Evolutionary conservation across 2,329 filamentous ascomycete genomes (phyloP), one percentile per base, ranked within the genome.

Genomic region (Emergomyces africanus): DNA sequence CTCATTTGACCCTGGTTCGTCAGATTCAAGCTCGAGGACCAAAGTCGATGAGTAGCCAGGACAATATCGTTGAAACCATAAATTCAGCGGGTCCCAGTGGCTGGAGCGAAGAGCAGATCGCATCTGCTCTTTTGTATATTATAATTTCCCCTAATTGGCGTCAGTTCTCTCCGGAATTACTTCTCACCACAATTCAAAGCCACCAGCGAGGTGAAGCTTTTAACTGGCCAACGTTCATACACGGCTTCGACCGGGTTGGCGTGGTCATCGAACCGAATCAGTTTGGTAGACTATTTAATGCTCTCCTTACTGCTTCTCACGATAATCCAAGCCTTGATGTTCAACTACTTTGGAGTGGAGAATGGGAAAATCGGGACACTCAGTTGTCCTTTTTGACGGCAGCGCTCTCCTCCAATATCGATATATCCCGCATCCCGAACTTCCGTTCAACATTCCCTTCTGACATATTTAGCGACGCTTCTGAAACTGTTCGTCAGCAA

Each of bases 351-450:
- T 97, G 94, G 91, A 91, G 91, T 60, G 91, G 91, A 8, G 67
- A 83, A 62, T 99, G 95, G 92, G 84, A 86, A 62, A 83, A 95
- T 65, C 83, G 87, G 15, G 85, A 95, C 62, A 89, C 94, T 0
- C 92, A 97, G 64, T 77, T 99, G 41, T 95, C 91, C n/a, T 96
- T 97, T 70, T 83, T 97, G 58, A 87, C 87, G 63, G 90, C 90
- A 20, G 96, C 92, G 70, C 80, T 92, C 25, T 88, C 88, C 3
- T 81, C 91, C 59, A 83, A 82, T 14, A 80, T 96, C 30, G 90
- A 97, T 70, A 87, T 89, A 2, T 87, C 85, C 14, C 88, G 87
- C 41, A 94, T 97, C 60, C 92, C 90, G 0, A 84, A 87, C 39
- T 80, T 97, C 41, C 83, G 88, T 59, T 81, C 84, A 28, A 89